Evolutionary conservation across 2,329 filamentous ascomycete genomes (phyloP), one percentile per base, ranked within the genome.

Genomic region (Microsporum canis): DNA sequence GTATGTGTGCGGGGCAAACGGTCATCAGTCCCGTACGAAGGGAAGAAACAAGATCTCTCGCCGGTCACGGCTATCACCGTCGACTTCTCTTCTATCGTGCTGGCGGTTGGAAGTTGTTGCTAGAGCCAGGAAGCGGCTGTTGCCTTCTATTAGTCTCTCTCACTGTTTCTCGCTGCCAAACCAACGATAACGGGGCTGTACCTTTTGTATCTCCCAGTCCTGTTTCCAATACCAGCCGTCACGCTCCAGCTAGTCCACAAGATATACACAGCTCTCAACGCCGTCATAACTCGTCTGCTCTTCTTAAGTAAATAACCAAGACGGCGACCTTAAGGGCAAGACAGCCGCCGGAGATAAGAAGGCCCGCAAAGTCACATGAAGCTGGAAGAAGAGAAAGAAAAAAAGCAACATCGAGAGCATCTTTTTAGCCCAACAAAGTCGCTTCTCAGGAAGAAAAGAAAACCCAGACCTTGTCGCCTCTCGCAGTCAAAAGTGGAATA

Each of bases 1-100:
- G 17, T 23, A 23, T 62, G 63, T 8, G 31, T 43, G 51, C 5
- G 12, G 62, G 62, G 64, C 53, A 60, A 62, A n/a, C 27, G n/a
- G n/a, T 58, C 17, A 58, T 58, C 36, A 14, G 27, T n/a, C 51
- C 27, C 23, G 33, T n/a, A n/a, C 41, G 6, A 10, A 14, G 17
- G 14, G 43, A 29, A 34, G 27, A 45, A 36, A 33, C 17, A 29
- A 39, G 12, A n/a, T 53, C 6, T 53, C 29, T 34, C 29, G 29
- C 23, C 7, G 27, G 51, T 55, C 27, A 47, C n/a, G 1, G 17
- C 17, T 23, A 23, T 47, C 27, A 5, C 10, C 6, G 43, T 6
- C 6, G 3, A 27, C 43, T 47, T 7, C 23, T 6, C 6, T 29
- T 23, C 43, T 47, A 8, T 23, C 10, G n/a, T 27, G 43, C 43